Evolutionary conservation across 2,329 filamentous ascomycete species (phyloP).

Genomic region (Teratosphaeriaceae sp.): DNA sequence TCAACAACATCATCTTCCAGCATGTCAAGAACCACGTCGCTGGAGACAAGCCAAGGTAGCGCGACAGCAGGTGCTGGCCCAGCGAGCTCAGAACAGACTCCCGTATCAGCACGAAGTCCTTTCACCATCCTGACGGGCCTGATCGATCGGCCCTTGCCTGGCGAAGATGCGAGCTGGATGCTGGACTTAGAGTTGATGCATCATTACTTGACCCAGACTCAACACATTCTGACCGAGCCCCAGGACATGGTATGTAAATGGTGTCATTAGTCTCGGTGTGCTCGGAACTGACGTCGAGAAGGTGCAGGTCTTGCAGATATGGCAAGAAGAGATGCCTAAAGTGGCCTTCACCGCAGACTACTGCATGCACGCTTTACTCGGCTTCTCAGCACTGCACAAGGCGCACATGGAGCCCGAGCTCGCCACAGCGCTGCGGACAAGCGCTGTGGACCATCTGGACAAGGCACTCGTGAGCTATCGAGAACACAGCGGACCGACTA

Average conservation of each 20-base stretch:
- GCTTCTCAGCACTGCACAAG: slow-evolving; percentile 24
- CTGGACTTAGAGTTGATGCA: slow-evolving; percentile 27
- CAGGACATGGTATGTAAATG: slow-evolving; percentile 10
- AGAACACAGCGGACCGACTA: slow-evolving; percentile 13
- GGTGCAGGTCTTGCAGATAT: slow-evolving; percentile 16
- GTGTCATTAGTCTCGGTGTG: background rate
- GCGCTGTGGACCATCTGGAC: slow-evolving; percentile 25
- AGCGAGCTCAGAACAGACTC: slow-evolving; percentile 9
- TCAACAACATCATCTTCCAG: slow-evolving; percentile 17
- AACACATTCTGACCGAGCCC: slow-evolving; percentile 19
- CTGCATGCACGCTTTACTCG: slow-evolving; percentile 26
- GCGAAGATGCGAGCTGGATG: slow-evolving; percentile 20
- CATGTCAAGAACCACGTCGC: slow-evolving; percentile 12
- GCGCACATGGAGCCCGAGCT: slow-evolving; percentile 18
- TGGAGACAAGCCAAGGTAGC: slow-evolving; percentile 11
- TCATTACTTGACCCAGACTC: slow-evolving; percentile 21
- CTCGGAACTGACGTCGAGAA: background rate
- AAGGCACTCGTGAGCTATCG: slow-evolving; percentile 22
- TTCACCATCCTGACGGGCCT: slow-evolving; percentile 20
- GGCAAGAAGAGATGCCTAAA: slow-evolving; percentile 22
- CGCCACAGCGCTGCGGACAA: slow-evolving; percentile 18
- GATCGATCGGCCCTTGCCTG: slow-evolving; percentile 18
- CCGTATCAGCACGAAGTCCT: slow-evolving; percentile 10
- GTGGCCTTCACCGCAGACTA: slow-evolving; percentile 22
- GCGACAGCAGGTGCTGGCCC: slow-evolving; percentile 5